phyloP scores from a whole-genome alignment of 805 yeast genomes.

The Hanseniaspora mollemarum region DNA sequence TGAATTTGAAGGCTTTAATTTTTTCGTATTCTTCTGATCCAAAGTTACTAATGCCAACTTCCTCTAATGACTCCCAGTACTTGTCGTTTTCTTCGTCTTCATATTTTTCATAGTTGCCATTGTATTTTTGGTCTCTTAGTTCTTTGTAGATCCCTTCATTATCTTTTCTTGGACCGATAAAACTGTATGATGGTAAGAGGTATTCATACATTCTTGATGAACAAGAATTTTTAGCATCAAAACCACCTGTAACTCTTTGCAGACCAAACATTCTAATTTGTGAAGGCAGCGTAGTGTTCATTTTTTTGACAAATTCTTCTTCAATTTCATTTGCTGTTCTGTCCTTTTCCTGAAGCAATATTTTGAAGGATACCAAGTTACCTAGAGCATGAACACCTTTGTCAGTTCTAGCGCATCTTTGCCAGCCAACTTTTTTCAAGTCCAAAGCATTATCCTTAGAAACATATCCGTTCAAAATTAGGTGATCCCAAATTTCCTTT shows the following conservation, averaged over 20 bases:
- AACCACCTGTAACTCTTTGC: conserved; percentile 75
- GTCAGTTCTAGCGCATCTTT: conserved; percentile 81
- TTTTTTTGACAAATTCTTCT: conserved; percentile 55
- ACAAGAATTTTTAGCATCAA: conserved; percentile 92
- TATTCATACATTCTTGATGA: conserved; percentile 93
- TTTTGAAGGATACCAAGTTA: conserved; percentile 70
- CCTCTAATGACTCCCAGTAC: conserved; percentile 55
- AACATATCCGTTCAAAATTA: conserved; percentile 77
- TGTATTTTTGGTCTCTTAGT: conserved; percentile 32
- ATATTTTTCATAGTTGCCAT: conserved; percentile 13
- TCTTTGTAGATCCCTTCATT: conserved; percentile 48
- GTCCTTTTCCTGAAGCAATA: conserved; percentile 55
- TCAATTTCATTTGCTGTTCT: conserved; percentile 26
- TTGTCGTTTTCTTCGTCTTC: conserved; percentile 53
- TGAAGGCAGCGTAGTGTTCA: conserved; percentile 67
- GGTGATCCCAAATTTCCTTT: conserved; percentile 74
- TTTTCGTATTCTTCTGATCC: conserved; percentile 23
- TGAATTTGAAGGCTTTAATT: conserved; percentile 23
- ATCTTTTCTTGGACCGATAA: conserved; percentile 79
- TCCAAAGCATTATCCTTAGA: conserved; percentile 79
- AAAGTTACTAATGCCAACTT: conserved; percentile 30
- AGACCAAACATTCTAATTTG: conserved; percentile 90
- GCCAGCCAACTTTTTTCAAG: conserved; percentile 74
- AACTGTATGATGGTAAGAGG: conserved; percentile 78
- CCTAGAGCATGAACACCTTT: conserved; percentile 98